Percentiles rank a stretch among this genome's conserved stretches.
Conservation (phyloP, 2,329 filamentous ascomycete species). For the Graphium sp. region DNA sequence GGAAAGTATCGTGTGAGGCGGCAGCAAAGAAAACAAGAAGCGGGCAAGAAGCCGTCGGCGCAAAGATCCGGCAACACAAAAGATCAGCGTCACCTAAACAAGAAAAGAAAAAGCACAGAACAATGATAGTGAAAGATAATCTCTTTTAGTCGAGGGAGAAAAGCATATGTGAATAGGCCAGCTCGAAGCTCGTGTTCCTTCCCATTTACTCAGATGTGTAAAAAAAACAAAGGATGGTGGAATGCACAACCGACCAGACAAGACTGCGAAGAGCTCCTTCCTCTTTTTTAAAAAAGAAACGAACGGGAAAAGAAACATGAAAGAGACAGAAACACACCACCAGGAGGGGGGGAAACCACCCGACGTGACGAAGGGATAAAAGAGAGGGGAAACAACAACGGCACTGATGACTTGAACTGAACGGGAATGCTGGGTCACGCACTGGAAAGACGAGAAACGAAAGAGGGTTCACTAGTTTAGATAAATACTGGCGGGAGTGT, state of each 20-base stretch:
- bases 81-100: not conserved
- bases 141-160: not conserved
- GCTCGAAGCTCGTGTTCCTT: too few species aligned
- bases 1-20: not conserved
- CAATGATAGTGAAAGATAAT: not conserved
- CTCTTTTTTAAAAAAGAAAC: not conserved
- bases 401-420: not conserved
- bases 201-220: too few species aligned
- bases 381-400: not conserved
- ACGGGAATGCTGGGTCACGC: not conserved
- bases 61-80: not conserved
- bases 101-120: slow-evolving; percentile 1
- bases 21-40: not conserved
- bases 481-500: not conserved
- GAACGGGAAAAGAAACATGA: slow-evolving; percentile 1
- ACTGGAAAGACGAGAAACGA: not conserved
- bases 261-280: not conserved
- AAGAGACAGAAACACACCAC: not conserved
- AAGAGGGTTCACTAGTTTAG: not conserved
- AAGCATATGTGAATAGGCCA: not conserved
- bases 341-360: too few species aligned
- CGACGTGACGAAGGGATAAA: too few species aligned
- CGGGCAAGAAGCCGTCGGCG: not conserved
- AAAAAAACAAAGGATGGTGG: not conserved
- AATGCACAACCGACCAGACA: not conserved